Conservation (phyloP, 192 early-diverging fungal genomes). For the Bifiguratus adelaidae region DNA sequence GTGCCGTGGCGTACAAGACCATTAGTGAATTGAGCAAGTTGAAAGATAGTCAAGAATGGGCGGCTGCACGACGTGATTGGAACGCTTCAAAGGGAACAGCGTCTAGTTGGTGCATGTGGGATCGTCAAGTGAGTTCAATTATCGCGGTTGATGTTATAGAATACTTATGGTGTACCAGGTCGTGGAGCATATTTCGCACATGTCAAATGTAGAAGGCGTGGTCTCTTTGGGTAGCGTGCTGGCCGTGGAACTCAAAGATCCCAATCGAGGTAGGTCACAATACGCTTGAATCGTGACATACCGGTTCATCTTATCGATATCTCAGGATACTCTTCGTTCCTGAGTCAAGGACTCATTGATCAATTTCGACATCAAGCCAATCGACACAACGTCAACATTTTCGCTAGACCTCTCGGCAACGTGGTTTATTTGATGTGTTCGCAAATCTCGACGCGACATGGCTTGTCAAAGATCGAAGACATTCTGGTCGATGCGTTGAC, state of each 20-base stretch:
- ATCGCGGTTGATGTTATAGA: background rate
- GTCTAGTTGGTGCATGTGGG: conserved; percentile 41
- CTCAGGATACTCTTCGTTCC: no score
- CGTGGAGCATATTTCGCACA: conserved; percentile 34
- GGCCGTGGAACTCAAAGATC: conserved; percentile 45
- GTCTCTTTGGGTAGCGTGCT: conserved; percentile 58
- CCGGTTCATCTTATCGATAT: no score
- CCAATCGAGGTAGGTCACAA: conserved; percentile 5
- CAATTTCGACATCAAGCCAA: no score
- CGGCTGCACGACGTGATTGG: conserved; percentile 21
- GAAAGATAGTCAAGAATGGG: conserved; percentile 17
- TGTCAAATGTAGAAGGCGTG: conserved; percentile 49
- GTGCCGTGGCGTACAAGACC: conserved; percentile 48
- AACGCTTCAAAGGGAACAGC: conserved; percentile 7
- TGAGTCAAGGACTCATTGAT: no score
- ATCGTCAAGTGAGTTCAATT: conserved; percentile 17
- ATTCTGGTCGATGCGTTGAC: conserved; percentile 26
- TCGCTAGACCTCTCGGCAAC: conserved; percentile 62
- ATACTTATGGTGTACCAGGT: conserved; percentile 13
- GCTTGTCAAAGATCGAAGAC: conserved; percentile 29
- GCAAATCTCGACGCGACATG: conserved; percentile 29
- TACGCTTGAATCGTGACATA: no score
- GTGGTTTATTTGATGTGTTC: conserved; percentile 70
- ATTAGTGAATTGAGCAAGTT: conserved; percentile 37
- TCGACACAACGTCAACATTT: conserved; percentile 36